Evolutionary conservation across 306 rosid species (phyloP).

Genomic region (Biancaea sappan): DNA sequence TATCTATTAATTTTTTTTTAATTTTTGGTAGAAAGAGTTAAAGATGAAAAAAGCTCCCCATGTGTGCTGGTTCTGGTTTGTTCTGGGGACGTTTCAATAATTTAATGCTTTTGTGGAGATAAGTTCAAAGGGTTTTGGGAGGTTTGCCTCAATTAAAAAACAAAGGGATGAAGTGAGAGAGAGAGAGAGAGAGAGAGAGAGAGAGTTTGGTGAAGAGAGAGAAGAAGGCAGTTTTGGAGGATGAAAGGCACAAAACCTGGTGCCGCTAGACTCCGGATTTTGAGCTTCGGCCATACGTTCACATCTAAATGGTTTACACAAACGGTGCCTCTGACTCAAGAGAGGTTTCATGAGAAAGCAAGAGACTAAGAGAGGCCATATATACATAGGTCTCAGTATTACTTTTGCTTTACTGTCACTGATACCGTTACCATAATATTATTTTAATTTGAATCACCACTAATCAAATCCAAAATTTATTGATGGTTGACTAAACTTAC

Average conservation of each 20-base stretch:
- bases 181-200: slow-evolving; percentile 30
- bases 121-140: slow-evolving; percentile 50
- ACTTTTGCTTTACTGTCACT: no score
- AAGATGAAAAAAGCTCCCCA: slow-evolving; percentile 24
- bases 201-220: slow-evolving; percentile 42
- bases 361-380: no score
- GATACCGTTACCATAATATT: background rate
- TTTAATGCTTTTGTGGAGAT: slow-evolving; percentile 37
- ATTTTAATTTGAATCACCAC: no score
- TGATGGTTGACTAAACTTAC: no score
- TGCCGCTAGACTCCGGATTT: slow-evolving; percentile 62
- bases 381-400: no score
- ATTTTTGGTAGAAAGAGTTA: background rate
- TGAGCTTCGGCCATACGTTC: slow-evolving; percentile 68
- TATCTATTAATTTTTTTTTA: no score
- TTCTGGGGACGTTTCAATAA: slow-evolving; percentile 47
- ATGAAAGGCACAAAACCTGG: slow-evolving; percentile 46
- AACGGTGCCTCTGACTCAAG: slow-evolving; percentile 71
- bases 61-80: slow-evolving; percentile 55
- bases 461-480: no score
- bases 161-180: slow-evolving; percentile 32
- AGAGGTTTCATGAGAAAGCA: slow-evolving; percentile 43
- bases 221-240: slow-evolving; percentile 43
- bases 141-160: slow-evolving; percentile 33
- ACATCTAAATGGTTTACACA: slow-evolving; percentile 52